Conservation (phyloP, 1,139 yeast genomes). For the Kluyveromyces sp. region DNA sequence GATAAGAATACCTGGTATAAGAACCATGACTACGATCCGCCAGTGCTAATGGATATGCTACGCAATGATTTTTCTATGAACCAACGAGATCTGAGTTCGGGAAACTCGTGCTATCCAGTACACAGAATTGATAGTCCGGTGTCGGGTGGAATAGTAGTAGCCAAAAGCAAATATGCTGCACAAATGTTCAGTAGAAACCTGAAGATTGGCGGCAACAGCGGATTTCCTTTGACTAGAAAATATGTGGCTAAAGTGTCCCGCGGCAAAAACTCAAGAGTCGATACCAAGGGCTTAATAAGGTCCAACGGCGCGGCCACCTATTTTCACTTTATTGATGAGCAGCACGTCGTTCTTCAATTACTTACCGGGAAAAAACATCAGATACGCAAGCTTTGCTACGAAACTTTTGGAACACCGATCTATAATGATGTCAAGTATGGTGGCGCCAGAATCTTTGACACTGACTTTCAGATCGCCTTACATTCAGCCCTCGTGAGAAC, state of each 20-base stretch:
- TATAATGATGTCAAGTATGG: slow-evolving; percentile 28
- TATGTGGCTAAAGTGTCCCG: slow-evolving; percentile 25
- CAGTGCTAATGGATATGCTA: slow-evolving; percentile 18
- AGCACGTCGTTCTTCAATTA: slow-evolving; percentile 33
- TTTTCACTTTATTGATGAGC: slow-evolving; percentile 19
- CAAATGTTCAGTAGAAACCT: slow-evolving; percentile 30
- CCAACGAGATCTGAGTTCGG: too few relatives aligned
- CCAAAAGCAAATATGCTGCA: slow-evolving; percentile 31
- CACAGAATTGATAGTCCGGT: slow-evolving; percentile 35
- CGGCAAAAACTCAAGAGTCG: neutral
- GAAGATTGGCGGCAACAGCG: slow-evolving; percentile 30
- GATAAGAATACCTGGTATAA: slow-evolving; percentile 12
- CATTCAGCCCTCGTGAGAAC: slow-evolving; percentile 30
- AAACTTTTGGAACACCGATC: slow-evolving; percentile 23
- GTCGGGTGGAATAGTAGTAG: slow-evolving; percentile 36
- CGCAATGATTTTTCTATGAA: slow-evolving; percentile 5
- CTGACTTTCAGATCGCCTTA: slow-evolving; percentile 27
- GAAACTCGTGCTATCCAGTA: neutral
- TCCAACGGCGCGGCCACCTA: slow-evolving; percentile 17
- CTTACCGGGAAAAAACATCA: slow-evolving; percentile 44
- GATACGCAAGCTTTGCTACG: slow-evolving; percentile 34
- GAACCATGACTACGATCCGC: slow-evolving; percentile 11
- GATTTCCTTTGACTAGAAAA: slow-evolving; percentile 27
- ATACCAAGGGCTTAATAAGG: slow-evolving; percentile 12
- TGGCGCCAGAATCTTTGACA: slow-evolving; percentile 14